These are phyloP conservation scores for Zea luxurians DNA, from an alignment of 176 grass and related monocot genomes.

Conservation along the genomic window DNA sequence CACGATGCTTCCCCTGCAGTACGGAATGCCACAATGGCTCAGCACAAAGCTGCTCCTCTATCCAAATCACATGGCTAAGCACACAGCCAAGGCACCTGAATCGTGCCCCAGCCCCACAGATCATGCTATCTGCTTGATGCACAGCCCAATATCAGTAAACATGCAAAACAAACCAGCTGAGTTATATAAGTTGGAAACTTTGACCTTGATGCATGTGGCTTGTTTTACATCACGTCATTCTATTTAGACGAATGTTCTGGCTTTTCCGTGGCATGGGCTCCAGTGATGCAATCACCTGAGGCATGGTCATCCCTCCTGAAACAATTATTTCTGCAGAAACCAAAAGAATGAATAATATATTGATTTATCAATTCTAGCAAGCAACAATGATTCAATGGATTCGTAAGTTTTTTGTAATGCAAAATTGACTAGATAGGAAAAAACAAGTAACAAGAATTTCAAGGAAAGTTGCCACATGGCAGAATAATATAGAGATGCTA, in stretches of 20 bases:
- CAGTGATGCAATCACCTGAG: slow-evolving; percentile 78
- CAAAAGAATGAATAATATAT: slow-evolving; percentile 17
- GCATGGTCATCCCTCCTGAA: slow-evolving; percentile 99
- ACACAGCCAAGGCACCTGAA: slow-evolving; percentile 5
- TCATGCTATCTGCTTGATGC: slow-evolving; percentile 3
- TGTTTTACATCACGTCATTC: slow-evolving; percentile 53
- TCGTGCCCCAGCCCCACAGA: neutral
- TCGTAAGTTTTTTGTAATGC: neutral
- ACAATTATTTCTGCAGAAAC: slow-evolving; percentile 87
- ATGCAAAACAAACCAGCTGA: neutral
- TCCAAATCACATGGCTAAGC: slow-evolving; percentile 30
- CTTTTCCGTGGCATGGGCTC: slow-evolving; percentile 68
- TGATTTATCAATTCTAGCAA: neutral
- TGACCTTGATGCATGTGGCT: slow-evolving; percentile 8
- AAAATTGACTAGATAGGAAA: neutral
- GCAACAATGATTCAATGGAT: neutral
- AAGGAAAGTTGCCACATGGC: neutral
- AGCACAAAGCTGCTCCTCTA: neutral
- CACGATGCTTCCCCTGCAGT: neutral
- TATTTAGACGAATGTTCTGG: slow-evolving; percentile 78
- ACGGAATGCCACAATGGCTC: neutral
- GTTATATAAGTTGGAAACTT: neutral
- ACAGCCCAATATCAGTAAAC: slow-evolving; percentile 8
- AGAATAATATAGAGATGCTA: neutral
- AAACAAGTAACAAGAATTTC: neutral